phyloP scores from a whole-genome alignment of 768 basidiomycete species.

The Psilocybe cubensis region DNA sequence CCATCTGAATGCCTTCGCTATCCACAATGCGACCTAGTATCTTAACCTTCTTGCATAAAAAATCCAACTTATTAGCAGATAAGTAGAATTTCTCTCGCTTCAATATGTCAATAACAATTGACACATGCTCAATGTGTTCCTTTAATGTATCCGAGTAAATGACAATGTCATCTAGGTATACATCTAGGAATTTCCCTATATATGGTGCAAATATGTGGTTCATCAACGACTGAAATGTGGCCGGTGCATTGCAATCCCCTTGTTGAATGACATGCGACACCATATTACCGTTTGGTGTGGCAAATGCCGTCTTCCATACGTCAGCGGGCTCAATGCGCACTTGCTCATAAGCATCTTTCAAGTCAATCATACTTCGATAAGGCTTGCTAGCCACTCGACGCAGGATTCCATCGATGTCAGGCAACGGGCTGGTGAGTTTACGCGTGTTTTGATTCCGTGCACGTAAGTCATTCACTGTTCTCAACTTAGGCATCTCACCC shows the following conservation, averaged over 20 bases:
- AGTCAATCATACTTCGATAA: slow-evolving; percentile 33
- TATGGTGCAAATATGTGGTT: slow-evolving; percentile 38
- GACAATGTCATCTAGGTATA: slow-evolving; percentile 36
- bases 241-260: too few species aligned
- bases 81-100: slow-evolving; percentile 35
- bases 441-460: slow-evolving; percentile 38
- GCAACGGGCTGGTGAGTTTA: slow-evolving; percentile 32
- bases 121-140: slow-evolving; percentile 35
- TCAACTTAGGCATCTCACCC: slow-evolving; percentile 8
- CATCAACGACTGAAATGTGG: slow-evolving; percentile 48
- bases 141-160: slow-evolving; percentile 41
- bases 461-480: slow-evolving; percentile 34
- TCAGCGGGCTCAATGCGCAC: slow-evolving; percentile 35
- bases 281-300: slow-evolving; percentile 47
- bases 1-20: slow-evolving; percentile 39
- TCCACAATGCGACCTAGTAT: slow-evolving; percentile 30
- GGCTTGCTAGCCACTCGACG: slow-evolving; percentile 19
- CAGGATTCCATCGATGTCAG: slow-evolving; percentile 29
- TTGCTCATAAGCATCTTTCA: too few species aligned
- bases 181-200: slow-evolving; percentile 41
- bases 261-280: slow-evolving; percentile 37
- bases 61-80: too few species aligned
- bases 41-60: slow-evolving; percentile 25
- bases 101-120: slow-evolving; percentile 32
- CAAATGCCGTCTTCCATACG: slow-evolving; percentile 29